Percentiles rank a stretch among this genome's conserved stretches.
Conservation (phyloP, 2,329 filamentous ascomycete genomes). For the Knoxdaviesia proteae region DNA sequence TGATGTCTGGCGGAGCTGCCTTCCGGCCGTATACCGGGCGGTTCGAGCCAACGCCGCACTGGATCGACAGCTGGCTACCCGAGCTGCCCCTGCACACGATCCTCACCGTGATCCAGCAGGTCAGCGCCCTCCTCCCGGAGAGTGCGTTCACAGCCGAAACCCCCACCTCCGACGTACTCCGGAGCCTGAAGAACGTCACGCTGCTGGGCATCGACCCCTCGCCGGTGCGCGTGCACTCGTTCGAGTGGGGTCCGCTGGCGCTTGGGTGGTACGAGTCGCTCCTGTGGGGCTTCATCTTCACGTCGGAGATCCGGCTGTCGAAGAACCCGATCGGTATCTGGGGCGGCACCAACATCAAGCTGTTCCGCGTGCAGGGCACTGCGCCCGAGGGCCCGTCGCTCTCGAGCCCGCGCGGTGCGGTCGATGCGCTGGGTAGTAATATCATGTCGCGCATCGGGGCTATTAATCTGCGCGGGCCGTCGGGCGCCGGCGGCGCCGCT, state of each 20-base stretch:
- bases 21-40: slow-evolving; percentile 24
- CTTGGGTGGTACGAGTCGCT: slow-evolving; percentile 92
- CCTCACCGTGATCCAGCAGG: slow-evolving; percentile 52
- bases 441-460: slow-evolving; percentile 72
- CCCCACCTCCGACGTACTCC: slow-evolving; percentile 24
- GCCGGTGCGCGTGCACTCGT: slow-evolving; percentile 61
- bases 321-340: slow-evolving; percentile 82
- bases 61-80: slow-evolving; percentile 90
- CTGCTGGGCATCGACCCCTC: slow-evolving; percentile 56
- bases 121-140: slow-evolving; percentile 34
- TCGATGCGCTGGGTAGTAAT: slow-evolving; percentile 82
- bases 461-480: slow-evolving; percentile 42
- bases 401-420: slow-evolving; percentile 68
- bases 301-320: slow-evolving; percentile 68
- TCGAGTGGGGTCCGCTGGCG: slow-evolving; percentile 80
- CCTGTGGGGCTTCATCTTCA: slow-evolving; percentile 84
- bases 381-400: slow-evolving; percentile 61
- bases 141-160: slow-evolving; percentile 22
- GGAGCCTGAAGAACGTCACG: slow-evolving; percentile 35
- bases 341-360: slow-evolving; percentile 72
- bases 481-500: not conserved
- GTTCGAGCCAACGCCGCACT: slow-evolving; percentile 62
- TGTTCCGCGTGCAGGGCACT: slow-evolving; percentile 80
- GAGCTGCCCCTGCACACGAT: slow-evolving; percentile 77
- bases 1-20: no score